phyloP scores from a whole-genome alignment of 129 eudicot species.

The Flaveria robusta region DNA sequence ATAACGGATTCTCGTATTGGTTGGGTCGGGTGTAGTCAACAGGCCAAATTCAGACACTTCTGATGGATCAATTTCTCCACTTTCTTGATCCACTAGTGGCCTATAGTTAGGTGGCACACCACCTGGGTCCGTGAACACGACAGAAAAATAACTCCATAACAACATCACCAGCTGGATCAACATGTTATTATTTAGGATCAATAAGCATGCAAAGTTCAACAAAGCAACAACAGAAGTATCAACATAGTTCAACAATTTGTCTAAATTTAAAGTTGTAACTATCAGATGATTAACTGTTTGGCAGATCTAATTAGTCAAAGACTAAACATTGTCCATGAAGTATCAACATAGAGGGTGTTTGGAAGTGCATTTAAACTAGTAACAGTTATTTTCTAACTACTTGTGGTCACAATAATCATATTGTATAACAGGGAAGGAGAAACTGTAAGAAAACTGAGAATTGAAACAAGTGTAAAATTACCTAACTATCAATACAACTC shows the following conservation, averaged over 20 bases:
- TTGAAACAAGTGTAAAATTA: background rate
- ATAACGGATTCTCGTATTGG: slow-evolving; percentile 59
- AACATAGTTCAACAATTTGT: background rate
- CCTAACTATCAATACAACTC: background rate
- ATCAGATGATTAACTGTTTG: background rate
- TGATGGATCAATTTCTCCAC: slow-evolving; percentile 71
- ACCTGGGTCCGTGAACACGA: slow-evolving; percentile 91
- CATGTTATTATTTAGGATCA: slow-evolving; percentile 19
- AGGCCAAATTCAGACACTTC: slow-evolving; percentile 62
- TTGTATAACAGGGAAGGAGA: slow-evolving; percentile 1
- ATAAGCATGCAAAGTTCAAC: background rate
- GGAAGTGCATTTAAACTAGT: background rate
- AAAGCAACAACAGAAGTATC: background rate
- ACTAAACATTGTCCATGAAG: background rate
- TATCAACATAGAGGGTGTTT: background rate
- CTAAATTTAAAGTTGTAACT: background rate
- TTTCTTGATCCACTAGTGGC: slow-evolving; percentile 77
- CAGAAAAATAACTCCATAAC: slow-evolving; percentile 92
- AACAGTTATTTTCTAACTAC: background rate
- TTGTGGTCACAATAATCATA: background rate
- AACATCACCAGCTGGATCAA: slow-evolving; percentile 81
- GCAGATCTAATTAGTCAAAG: background rate
- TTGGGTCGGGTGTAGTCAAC: slow-evolving; percentile 45
- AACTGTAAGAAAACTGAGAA: slow-evolving; percentile 8
- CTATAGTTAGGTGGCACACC: slow-evolving; percentile 85